Evolutionary conservation across 495 filamentous ascomycete genomes (phyloP), one percentile per base, ranked within the genome.

Genomic region (Hypoxylon trugodes): DNA sequence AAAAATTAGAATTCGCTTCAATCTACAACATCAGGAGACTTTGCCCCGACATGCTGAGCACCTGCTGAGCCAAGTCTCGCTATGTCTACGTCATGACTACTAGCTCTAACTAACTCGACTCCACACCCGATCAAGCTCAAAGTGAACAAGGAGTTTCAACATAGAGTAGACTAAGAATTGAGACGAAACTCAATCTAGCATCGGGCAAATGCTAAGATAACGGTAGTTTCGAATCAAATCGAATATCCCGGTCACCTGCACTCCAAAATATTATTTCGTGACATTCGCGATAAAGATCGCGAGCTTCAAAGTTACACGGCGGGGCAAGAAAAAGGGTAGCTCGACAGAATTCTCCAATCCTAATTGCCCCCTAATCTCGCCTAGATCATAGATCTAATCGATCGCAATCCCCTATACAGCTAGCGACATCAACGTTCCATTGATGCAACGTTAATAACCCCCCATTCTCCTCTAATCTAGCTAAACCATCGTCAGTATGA

Each of bases 1-100:
- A 30, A 10, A 30, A 30, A n/a, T n/a, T n/a, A n/a, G n/a, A n/a
- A n/a, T n/a, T n/a, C 28, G 4, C 28, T 30, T 30, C 28, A 30
- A 30, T 10, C 10, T 10, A 30, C 28, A 10, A 30, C 5, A 37
- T 19, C 24, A 50, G 24, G 58, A 61, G 15, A 38, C 3, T 53
- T 53, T 35, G 40, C 32, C 48, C 48, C 48, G 58, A 38, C 45
- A 6, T 4, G 48, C 42, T 19, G 21, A 30, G 30, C 22, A n/a
- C 49, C 33, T 53, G 59, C 49, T 54, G 41, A 54, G 30, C 38
- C n/a, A 35, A 54, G 41, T 19, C 26, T 8, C 40, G 33, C 22
- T 18, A 42, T 22, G 9, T 12, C n/a, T 61, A 61, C 59, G 59
- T 61, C 59, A 61, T 61, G 58, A 53, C 48, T 61, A 51, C 30